Conservation (phyloP, 2,329 filamentous ascomycete species). For the Acrocalymma vagum region DNA sequence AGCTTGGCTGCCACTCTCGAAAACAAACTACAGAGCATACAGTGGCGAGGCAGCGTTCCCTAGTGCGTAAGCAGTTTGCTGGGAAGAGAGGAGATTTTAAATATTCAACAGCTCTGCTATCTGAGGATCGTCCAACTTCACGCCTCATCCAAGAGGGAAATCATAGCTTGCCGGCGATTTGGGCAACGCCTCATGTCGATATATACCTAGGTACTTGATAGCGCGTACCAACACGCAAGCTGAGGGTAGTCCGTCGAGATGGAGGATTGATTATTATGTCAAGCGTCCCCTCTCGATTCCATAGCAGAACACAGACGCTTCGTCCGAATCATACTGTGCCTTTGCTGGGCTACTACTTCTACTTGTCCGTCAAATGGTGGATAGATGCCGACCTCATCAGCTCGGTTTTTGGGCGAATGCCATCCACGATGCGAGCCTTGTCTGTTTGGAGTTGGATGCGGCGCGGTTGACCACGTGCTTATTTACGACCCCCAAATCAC, state of each 20-base stretch:
- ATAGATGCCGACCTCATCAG: too few relatives aligned
- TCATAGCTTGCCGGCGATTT: slow-evolving; percentile 43
- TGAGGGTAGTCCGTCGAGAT: slow-evolving; percentile 56
- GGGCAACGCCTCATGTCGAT: slow-evolving; percentile 73
- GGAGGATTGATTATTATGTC: slow-evolving; percentile 59
- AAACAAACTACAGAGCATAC: slow-evolving; percentile 31
- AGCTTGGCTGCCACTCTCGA: too few relatives aligned
- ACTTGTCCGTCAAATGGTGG: slow-evolving; percentile 39
- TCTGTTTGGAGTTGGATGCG: slow-evolving; percentile 28
- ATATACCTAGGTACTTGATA: slow-evolving; percentile 69
- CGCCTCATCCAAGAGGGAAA: slow-evolving; percentile 41
- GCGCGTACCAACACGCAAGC: slow-evolving; percentile 62
- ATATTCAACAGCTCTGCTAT: slow-evolving; percentile 43
- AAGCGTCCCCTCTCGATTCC: slow-evolving; percentile 74
- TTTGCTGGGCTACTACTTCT: slow-evolving; percentile 48
- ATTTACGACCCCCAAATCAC: slow-evolving; percentile 9
- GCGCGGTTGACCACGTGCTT: slow-evolving; percentile 34
- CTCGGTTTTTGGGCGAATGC: slow-evolving; percentile 29
- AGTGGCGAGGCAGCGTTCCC: slow-evolving; percentile 29
- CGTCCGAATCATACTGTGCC: slow-evolving; percentile 52
- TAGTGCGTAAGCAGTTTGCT: too few relatives aligned
- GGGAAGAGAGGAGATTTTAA: slow-evolving; percentile 37
- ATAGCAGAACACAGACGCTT: slow-evolving; percentile 71
- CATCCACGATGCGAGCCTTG: slow-evolving; percentile 22
- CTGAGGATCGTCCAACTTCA: slow-evolving; percentile 38